Base-by-base conservation (phyloP, 495 filamentous ascomycete genomes). In the Entonaema liquescens region DNA sequence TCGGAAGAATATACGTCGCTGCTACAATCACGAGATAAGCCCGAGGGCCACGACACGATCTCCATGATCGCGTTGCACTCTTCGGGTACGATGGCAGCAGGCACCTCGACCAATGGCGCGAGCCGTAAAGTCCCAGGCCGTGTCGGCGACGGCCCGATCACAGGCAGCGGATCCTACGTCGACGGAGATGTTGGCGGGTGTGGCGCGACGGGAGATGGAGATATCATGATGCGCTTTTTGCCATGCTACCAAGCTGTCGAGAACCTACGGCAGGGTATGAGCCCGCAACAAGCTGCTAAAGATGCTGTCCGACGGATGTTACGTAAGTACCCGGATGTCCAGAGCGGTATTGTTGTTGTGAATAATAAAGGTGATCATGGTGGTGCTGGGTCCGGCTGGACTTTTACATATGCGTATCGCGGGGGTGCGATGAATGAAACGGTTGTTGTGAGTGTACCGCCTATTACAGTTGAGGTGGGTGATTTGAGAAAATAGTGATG, bases 181-280 rank as follows among this genome's bases (percentile, higher is more conserved):
- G 83, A 85, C 60, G 79, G 82, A 0, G 80, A 83, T 4, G 83
- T 82, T 0, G 83, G 83, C 31, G 83, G 80, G 4, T 85, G 83
- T 57, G 83, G 82, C 11, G 83, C 83, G 6, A 85, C 82, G 1
- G 83, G 83, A 3, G 82, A 85, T 59, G 83, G 83, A 0, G 83
- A 85, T 64, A 63, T 85, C 36, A 85, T 85, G 83, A 83, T 85
- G 83, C 80, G 83, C 31, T 82, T 84, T 55, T 57, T 84, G 29
- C 83, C 83, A 29, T 84, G 82, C 65, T 85, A 84, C 65, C 82
- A 84, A 65, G 83, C 82, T 0, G 80, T 85, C 0, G 83, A 85
- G 70, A 83, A 75, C 68, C 29, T 85, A 62, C 75, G 83, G 29
- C 67, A 29, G n/a, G 82, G 83, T 1, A 79, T 83, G 80, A 68